Base-by-base conservation (phyloP, 2,329 filamentous ascomycete species). In the Colletotrichum somersetense region DNA sequence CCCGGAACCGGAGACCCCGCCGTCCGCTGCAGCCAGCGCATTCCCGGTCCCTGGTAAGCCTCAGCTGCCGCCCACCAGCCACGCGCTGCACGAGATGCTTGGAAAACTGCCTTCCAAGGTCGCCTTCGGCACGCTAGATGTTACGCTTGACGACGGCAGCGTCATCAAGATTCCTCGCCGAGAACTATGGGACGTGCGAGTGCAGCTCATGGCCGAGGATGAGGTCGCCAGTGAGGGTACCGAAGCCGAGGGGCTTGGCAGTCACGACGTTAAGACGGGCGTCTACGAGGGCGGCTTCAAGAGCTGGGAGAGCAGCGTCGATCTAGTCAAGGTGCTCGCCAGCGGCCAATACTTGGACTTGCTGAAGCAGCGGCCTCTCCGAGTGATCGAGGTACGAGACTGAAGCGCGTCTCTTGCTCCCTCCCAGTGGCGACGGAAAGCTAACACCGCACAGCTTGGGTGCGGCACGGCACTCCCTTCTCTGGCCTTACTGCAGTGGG, bases 271-370 rank as follows among this genome's bases (percentile, higher is more conserved):
- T 75, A 92, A 91, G 80, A 93, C 92, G 67, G 93, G 93, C 63
- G 89, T 96, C 72, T 96, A 96, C 81, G 93, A 96, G 82, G 93
- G 93, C 68, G 93, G 93, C 33, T 95, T 96, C 84, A 96, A 96
- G 84, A 95, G 92, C 77, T 96, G 93, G 93, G 93, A 96, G 83
- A 95, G 93, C 82, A 94, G 92, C 72, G 86, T 95, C 64, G 93
- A 96, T 79, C 85, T 96, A 23, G 92, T 93, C 62, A 93, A 91
- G 78, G 89, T 92, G n/a, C 80, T 91, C 40, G 85, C 85, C 0
- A 77, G 79, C 3, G 84, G 84, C 35, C 80, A 82, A 16, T 80
- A 83, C 61, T 75, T 82, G 23, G 72, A 79, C 4, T 75, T 77
- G 59, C 74, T 81, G 71, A 76, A 76, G 26, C 74, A 79, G 14